Evolutionary conservation across 495 filamentous ascomycete species (phyloP).

Genomic region (Talaromyces trachyspermus): DNA sequence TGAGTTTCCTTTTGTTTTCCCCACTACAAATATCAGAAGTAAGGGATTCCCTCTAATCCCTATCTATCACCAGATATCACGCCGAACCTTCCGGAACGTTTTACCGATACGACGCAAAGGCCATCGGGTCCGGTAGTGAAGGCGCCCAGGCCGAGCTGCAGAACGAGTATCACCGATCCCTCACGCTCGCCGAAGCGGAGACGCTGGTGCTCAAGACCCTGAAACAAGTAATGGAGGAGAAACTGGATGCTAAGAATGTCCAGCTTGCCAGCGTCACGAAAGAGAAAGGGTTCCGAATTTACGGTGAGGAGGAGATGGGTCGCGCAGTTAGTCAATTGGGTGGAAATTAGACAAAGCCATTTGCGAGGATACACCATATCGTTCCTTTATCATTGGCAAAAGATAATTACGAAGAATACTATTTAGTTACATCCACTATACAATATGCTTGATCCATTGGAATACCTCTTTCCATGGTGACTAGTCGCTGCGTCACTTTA

Average conservation of each 20-base stretch:
- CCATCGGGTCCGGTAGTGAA: constrained; percentile 92
- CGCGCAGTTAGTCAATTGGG: constrained; percentile 69
- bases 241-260: constrained; percentile 96
- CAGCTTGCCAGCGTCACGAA: constrained; percentile 97
- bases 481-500: too few species aligned
- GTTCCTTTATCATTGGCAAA: too few species aligned
- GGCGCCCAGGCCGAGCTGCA: constrained; percentile 96
- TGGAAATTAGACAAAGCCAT: constrained; percentile 32
- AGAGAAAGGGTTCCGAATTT: constrained; percentile 95
- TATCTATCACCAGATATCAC: constrained; percentile 59
- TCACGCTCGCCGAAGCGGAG: constrained; percentile 90
- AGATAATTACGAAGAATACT: neutral
- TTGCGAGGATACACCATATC: constrained; percentile 12
- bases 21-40: too few species aligned
- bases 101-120: constrained; percentile 98
- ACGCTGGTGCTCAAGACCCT: constrained; percentile 92
- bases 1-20: constrained; percentile 27
- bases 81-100: constrained; percentile 97
- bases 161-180: constrained; percentile 96
- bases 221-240: constrained; percentile 99
- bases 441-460: too few species aligned
- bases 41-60: too few species aligned
- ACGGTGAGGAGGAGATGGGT: constrained; percentile 94
- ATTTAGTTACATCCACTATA: constrained; percentile 5
- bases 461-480: too few species aligned